Evolutionary conservation across 352 stramenopile genomes (phyloP).

Genomic region (Globisporangium mamillatum): DNA sequence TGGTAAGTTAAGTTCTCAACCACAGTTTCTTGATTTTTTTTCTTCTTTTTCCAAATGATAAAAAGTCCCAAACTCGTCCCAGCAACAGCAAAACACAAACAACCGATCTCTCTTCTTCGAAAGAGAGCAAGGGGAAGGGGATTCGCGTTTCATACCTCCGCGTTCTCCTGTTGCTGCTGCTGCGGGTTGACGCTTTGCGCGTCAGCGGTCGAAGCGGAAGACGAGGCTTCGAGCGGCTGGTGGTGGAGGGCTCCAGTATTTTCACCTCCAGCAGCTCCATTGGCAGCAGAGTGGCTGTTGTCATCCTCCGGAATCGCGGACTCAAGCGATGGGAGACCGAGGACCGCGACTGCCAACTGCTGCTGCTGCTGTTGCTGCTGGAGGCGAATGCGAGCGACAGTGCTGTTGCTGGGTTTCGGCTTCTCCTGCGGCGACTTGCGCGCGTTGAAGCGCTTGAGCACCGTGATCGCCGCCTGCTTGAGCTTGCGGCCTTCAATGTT

Average conservation of each 20-base stretch:
- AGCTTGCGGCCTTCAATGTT: slow-evolving; percentile 58
- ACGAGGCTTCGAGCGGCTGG: background rate
- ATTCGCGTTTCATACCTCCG: slow-evolving; percentile 18
- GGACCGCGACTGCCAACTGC: background rate
- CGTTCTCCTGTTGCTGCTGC: slow-evolving; percentile 15
- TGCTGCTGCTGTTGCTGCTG: slow-evolving; percentile 4
- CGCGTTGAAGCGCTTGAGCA: slow-evolving; percentile 32
- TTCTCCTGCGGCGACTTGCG: slow-evolving; percentile 15
- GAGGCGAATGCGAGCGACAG: background rate
- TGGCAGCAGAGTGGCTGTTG: background rate
- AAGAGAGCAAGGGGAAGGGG: background rate
- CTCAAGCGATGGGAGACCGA: slow-evolving; percentile 15
- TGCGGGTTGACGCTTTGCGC: background rate
- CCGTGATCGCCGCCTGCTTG: slow-evolving; percentile 53
- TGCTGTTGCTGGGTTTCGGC: background rate
- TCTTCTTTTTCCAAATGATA: background rate
- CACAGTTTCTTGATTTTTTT: background rate
- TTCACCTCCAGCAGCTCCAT: background rate
- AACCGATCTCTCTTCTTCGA: background rate
- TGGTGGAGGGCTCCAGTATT: background rate
- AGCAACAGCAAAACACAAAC: background rate
- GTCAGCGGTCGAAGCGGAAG: background rate
- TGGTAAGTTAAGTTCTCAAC: background rate
- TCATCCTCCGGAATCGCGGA: slow-evolving; percentile 10
- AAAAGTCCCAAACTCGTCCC: background rate